A percentile compares a stretch with the other conserved stretches of the same genome.
Conservation (phyloP, 1,284 basidiomycete genomes). For the Boletus mariae region DNA sequence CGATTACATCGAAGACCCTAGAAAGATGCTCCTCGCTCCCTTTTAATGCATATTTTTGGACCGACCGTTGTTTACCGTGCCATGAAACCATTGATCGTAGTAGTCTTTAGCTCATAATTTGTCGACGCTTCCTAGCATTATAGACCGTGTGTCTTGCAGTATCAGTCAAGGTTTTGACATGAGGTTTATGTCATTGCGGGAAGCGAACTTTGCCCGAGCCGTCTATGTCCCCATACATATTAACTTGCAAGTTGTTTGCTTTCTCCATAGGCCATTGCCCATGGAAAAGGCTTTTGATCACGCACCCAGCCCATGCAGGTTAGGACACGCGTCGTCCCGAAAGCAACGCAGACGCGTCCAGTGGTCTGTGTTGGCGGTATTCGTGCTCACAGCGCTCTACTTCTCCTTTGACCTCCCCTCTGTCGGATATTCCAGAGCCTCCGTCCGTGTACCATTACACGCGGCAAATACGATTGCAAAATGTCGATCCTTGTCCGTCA, state of each 20-base stretch:
- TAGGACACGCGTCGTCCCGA: constrained; percentile 4
- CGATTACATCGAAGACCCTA: constrained; percentile 55
- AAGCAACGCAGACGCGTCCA: constrained; percentile 6
- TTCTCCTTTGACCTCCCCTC: constrained; percentile 7
- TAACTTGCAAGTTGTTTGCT: background rate
- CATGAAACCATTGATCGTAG: constrained; percentile 2
- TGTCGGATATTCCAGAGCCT: background rate
- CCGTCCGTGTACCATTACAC: constrained; percentile 19
- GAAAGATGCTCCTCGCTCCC: constrained; percentile 51
- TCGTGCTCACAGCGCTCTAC: constrained; percentile 19
- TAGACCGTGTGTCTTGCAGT: constrained; percentile 5
- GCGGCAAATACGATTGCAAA: constrained; percentile 19
- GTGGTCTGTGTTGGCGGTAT: constrained; percentile 14
- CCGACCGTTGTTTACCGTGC: background rate
- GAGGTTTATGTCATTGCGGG: background rate
- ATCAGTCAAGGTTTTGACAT: background rate
- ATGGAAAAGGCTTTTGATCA: constrained; percentile 13
- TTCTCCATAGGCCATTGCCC: background rate
- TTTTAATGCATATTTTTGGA: constrained; percentile 11
- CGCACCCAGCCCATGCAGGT: background rate
- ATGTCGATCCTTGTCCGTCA: constrained; percentile 26
- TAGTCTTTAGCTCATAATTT: constrained; percentile 17
- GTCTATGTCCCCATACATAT: background rate
- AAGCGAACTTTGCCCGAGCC: background rate
- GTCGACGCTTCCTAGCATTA: constrained; percentile 4